These are phyloP conservation scores for Fusarium cicatricum DNA, from an alignment of 2,329 filamentous ascomycete species.

Conservation along the genomic window DNA sequence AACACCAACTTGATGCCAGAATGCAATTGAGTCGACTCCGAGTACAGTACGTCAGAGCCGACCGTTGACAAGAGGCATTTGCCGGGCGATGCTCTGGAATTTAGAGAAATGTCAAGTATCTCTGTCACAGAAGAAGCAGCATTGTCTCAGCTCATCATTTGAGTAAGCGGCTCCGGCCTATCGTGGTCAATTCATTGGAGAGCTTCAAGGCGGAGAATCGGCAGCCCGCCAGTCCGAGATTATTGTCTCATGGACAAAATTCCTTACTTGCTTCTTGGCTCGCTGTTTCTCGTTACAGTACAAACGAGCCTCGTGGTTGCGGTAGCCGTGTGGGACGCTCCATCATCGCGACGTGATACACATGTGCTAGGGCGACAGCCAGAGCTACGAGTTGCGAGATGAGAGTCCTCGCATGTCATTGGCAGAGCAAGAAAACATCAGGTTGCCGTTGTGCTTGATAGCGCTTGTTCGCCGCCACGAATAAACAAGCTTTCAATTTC, in stretches of 20 bases:
- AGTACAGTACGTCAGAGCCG: neutral
- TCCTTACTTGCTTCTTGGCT: conserved; percentile 16
- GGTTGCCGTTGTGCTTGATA: neutral
- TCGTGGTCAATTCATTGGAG: neutral
- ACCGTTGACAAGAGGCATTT: neutral
- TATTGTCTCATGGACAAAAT: conserved; percentile 19
- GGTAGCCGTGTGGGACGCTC: neutral
- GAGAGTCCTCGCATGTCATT: conserved; percentile 2
- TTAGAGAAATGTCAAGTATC: conserved; percentile 16
- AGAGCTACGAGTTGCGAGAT: conserved; percentile 13
- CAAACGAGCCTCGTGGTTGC: conserved; percentile 1
- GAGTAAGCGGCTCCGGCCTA: conserved; percentile 9
- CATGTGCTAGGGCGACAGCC: conserved; percentile 15
- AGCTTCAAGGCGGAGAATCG: conserved; percentile 1
- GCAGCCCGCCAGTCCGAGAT: conserved; percentile 10
- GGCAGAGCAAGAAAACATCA: conserved; percentile 1
- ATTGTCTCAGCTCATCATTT: conserved; percentile 31
- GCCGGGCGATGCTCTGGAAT: conserved; percentile 13
- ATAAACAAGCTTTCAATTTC: no score
- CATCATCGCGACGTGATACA: conserved; percentile 25
- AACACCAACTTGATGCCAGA: conserved; percentile 1
- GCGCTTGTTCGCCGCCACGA: conserved; percentile 8
- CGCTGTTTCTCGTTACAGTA: neutral
- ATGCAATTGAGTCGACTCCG: conserved; percentile 1
- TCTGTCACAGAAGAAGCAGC: neutral